These are phyloP conservation scores for Lophiostoma macrostomum DNA, from an alignment of 495 filamentous ascomycete genomes.

Conservation along the genomic window DNA sequence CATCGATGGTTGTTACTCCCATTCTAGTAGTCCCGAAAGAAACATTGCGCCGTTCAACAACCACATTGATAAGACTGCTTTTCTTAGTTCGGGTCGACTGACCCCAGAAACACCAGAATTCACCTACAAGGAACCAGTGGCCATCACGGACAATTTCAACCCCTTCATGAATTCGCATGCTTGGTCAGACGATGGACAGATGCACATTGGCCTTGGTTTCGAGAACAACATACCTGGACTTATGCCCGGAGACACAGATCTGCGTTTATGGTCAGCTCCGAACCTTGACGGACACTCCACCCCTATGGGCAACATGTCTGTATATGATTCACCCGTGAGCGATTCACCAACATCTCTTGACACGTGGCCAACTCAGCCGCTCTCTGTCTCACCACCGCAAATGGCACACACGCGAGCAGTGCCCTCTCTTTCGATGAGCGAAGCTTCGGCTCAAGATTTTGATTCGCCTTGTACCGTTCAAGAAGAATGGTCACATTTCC, in stretches of 20 bases:
- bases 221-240: constrained; percentile 21
- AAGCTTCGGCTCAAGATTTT: constrained; percentile 21
- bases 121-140: constrained; percentile 12
- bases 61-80: constrained; percentile 12
- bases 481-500: constrained; percentile 29
- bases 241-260: constrained; percentile 8
- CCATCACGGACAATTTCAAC: constrained; percentile 21
- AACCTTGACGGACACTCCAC: constrained; percentile 8
- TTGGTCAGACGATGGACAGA: constrained; percentile 23
- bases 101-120: constrained; percentile 31
- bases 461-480: constrained; percentile 14
- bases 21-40: constrained; percentile 27
- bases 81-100: constrained; percentile 16
- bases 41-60: constrained; percentile 16
- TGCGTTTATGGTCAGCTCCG: constrained; percentile 17
- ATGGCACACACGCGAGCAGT: constrained; percentile 22
- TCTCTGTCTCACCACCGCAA: constrained; percentile 20
- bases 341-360: constrained; percentile 24
- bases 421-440: constrained; percentile 29
- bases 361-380: constrained; percentile 9
- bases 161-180: constrained; percentile 19
- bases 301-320: constrained; percentile 12
- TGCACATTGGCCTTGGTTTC: constrained; percentile 30
- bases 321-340: constrained; percentile 16
- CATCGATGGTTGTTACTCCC: constrained; percentile 25